Base-by-base conservation (phyloP, 192 early-diverging fungal species). In the Backusella sp. region DNA sequence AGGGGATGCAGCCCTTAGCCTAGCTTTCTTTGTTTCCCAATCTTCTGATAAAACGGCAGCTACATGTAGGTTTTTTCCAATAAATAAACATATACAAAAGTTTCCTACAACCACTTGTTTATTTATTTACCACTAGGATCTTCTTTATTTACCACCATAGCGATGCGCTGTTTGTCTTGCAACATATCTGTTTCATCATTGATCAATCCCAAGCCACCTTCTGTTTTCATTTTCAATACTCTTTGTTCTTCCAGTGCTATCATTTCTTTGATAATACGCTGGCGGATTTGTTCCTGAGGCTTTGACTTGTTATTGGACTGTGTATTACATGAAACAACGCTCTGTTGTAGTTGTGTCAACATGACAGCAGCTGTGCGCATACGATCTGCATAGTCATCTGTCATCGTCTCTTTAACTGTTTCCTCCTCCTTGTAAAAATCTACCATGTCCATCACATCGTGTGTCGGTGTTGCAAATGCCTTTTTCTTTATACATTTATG, bases 341-440 rank as follows among this genome's bases (percentile, higher is more conserved):
- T 81, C 32, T 96, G 93, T 44, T 96, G 95, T 14, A 99, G 84
- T 80, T 99, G 98, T 9, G 97, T 96, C 32, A 99, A 87, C 86
- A 99, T 93, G 6, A 99, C 92, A 6, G 97, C 97, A 2, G 97
- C 98, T 6, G 97, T 99, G 62, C 96, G 88, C 94, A 98, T 96
- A 37, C 93, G 88, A 71, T 97, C 96, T 7, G 94, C 90, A 86
- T 96, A 96, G 32, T 96, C 95, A 37, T 97, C 96, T 15, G 28
- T 37, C 17, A 46, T 49, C 28, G 52, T 53, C 19, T 34, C 53
- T 62, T 12, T 62, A 26, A 28, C 21, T 66, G 32, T 41, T 7
- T 62, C 12, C 26, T 53, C 42, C 12, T 49, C n/a, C 12, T 62
- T 62, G n/a, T 62, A 62, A 28, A 28, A 62, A 62, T 62, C 56